Evolutionary conservation across 768 basidiomycete species (phyloP), one percentile per base, ranked within the genome.

Genomic region (Pholiota microspora): DNA sequence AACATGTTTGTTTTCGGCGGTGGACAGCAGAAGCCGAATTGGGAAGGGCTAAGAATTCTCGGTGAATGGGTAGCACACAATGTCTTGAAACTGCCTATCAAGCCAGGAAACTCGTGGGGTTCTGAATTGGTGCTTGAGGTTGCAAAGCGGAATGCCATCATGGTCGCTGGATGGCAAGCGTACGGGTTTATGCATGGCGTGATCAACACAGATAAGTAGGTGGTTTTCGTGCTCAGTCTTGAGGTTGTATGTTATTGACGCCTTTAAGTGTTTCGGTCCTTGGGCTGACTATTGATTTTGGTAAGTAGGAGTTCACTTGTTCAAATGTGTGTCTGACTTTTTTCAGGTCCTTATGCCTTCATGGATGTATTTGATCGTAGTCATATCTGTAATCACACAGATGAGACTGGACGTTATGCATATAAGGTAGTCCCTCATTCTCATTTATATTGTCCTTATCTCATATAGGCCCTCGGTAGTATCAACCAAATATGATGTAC

Each of bases 131-230:
- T 96, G 1, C 71, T 86, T 59, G 94, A 97, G 61, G 85, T 84
- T 0, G 85, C 92, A 13, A 82, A 80, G 67, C 75, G 94, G 64
- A 98, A 97, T 65, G 95, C 91, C 40, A 76, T 75, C 66, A 98
- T 95, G 90, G 91, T 94, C 0, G 97, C 94, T 8, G 88, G 80
- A 3, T 98, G 97, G 97, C 96, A 98, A 71, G 92, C 84, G 6
- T 90, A 89, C 68, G 93, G 93, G 0, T 94, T 91, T 67, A 92
- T 94, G 92, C 92, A 94, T 64, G 94, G 93, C 0, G 96, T 99
- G 32, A 93, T 99, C 62, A 98, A 98, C 65, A 96, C 95, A 1
- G 96, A 98, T 74, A 97, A 96, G 89, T 89, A 60, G 54, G 80
- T 52, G 8, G 4, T 16, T 16, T 47, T 4, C 27, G 21, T n/a